These are phyloP conservation scores for Viola pubescens DNA, from an alignment of 441 rosid species.

Conservation along the genomic window DNA sequence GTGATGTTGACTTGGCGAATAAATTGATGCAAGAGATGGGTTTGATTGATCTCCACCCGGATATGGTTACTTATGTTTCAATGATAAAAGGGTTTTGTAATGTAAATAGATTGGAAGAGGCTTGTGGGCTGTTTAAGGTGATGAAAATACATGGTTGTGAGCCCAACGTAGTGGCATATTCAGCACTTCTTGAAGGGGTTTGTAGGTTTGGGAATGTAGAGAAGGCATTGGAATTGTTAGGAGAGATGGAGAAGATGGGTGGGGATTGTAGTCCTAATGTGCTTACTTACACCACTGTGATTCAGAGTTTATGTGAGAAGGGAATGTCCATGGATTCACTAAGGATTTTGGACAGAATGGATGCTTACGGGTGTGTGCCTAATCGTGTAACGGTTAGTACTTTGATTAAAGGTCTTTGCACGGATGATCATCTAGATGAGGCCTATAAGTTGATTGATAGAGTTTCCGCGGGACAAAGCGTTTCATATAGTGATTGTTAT, in stretches of 20 bases:
- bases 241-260: constrained; percentile 61
- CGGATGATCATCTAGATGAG: constrained; percentile 36
- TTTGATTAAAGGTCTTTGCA: constrained; percentile 51
- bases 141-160: constrained; percentile 50
- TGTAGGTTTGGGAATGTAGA: constrained; percentile 46
- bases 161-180: constrained; percentile 52
- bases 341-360: constrained; percentile 63
- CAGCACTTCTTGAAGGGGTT: constrained; percentile 57
- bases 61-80: constrained; percentile 49
- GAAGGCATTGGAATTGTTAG: constrained; percentile 48
- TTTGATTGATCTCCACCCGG: constrained; percentile 47
- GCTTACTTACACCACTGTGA: constrained; percentile 59
- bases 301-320: constrained; percentile 49
- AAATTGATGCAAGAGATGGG: constrained; percentile 65
- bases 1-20: constrained; percentile 47
- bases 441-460: constrained; percentile 49
- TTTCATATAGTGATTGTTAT: constrained; percentile 53
- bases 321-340: constrained; percentile 50
- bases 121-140: constrained; percentile 37
- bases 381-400: constrained; percentile 58
- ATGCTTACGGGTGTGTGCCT: constrained; percentile 44
- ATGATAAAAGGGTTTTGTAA: constrained; percentile 62
- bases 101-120: constrained; percentile 50
- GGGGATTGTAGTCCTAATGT: constrained; percentile 50
- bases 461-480: constrained; percentile 39